Evolutionary conservation across 345 rosid genomes (phyloP).

Genomic region (Brassica cretica): DNA sequence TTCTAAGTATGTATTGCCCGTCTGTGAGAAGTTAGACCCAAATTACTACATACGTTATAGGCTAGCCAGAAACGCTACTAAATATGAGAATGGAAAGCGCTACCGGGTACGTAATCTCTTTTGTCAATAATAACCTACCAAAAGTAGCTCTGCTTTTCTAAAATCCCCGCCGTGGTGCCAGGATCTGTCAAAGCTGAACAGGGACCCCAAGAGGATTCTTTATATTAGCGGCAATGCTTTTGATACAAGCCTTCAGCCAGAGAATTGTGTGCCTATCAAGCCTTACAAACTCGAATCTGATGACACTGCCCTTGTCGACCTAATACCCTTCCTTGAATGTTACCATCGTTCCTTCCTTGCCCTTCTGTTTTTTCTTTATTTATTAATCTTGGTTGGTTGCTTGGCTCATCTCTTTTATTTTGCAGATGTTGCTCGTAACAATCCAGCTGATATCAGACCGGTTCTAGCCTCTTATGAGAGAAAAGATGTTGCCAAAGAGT

Average conservation of each 20-base stretch:
- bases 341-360: constrained; percentile 34
- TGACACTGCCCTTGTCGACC: constrained; percentile 90
- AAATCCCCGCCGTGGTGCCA: constrained; percentile 43
- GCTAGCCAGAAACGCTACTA: constrained; percentile 83
- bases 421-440: constrained; percentile 83
- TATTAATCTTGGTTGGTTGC: neutral
- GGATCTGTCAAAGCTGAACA: constrained; percentile 97
- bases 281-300: constrained; percentile 78
- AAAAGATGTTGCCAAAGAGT: constrained; percentile 79
- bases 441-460: constrained; percentile 80
- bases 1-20: constrained; percentile 74
- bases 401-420: constrained; percentile 11
- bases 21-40: constrained; percentile 84
- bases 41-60: constrained; percentile 61
- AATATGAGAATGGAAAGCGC: constrained; percentile 89
- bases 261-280: constrained; percentile 75
- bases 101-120: constrained; percentile 57
- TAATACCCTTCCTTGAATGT: constrained; percentile 98
- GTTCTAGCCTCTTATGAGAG: constrained; percentile 74
- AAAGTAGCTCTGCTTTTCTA: constrained; percentile 17
- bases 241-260: constrained; percentile 87
- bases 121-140: neutral
- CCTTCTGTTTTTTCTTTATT: neutral
- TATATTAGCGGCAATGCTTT: constrained; percentile 83
- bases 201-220: constrained; percentile 76